Base-by-base conservation (phyloP, 306 rosid species). In the Cucurbita pepo region DNA sequence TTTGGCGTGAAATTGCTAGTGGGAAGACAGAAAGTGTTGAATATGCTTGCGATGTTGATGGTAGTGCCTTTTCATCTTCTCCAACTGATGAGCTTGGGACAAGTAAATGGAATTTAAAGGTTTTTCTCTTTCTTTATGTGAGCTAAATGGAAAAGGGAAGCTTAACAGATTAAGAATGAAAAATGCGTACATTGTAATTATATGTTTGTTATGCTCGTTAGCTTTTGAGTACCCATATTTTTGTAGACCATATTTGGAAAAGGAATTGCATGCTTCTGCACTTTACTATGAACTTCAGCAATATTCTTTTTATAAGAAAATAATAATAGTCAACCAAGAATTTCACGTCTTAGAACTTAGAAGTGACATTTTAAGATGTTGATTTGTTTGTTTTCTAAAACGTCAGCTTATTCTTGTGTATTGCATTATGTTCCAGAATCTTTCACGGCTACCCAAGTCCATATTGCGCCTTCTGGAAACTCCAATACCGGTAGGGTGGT, bases 41-140 rank as follows among this genome's bases (percentile, higher is more conserved):
- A 73, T 95, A 95, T 86, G 99, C 99, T 56, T 95, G 99, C 78
- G 99, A 95, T 84, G 97, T 95, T 83, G 99, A 95, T 57, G 99
- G 99, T 67, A 95, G 95, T 86, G 99, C 99, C 54, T 95, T 95
- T 82, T 91, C 99, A 36, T 84, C 90, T 85, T 95, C 96, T 83
- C 82, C 85, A 62, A 77, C 75, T 53, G 99, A 95, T 81, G 88
- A 82, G 83, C 99, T 95, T 79, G 99, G 93, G 79, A 88, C 74
- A 73, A 95, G 99, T 90, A 91, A 86, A 77, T 95, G 97, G 96
- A 95, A 95, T 83, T 86, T 95, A 77, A 88, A 95, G 99, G 99
- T 95, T 30, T 47, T 45, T 67, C 59, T 30, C 74, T 48, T 51
- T 69, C 74, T 69, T 30, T 51, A 38, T 69, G 14, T 69, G 10